Evolutionary conservation across 192 early-diverging fungal genomes (phyloP).

Genomic region (Chytriomyces sp.): DNA sequence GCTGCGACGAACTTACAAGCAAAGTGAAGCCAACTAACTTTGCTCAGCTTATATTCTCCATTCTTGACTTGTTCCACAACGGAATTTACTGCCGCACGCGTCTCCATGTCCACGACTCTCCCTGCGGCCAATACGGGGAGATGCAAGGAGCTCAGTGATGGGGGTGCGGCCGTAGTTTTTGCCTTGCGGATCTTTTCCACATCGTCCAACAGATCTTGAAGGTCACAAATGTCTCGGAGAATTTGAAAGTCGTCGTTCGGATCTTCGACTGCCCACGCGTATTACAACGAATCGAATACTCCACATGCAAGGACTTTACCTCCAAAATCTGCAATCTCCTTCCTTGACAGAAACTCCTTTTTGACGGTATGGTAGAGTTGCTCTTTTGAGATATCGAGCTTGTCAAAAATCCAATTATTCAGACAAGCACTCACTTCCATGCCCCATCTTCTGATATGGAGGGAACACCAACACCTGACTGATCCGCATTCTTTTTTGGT

Average conservation of each 20-base stretch:
- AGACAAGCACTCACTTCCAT: conserved; percentile 61
- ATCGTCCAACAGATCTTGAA: conserved; percentile 60
- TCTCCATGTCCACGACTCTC: background rate
- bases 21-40: conserved; percentile 46
- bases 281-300: background rate
- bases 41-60: conserved; percentile 73
- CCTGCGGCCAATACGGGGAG: background rate
- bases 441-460: conserved; percentile 80
- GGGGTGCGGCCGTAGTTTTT: conserved; percentile 50
- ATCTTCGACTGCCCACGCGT: conserved; percentile 74
- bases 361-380: conserved; percentile 24
- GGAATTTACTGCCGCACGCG: conserved; percentile 47
- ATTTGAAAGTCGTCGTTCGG: conserved; percentile 87
- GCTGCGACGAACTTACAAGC: background rate
- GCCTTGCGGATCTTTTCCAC: conserved; percentile 58
- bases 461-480: conserved; percentile 95
- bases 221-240: conserved; percentile 84
- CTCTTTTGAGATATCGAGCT: background rate
- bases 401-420: background rate
- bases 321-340: conserved; percentile 20
- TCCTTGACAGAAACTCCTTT: conserved; percentile 20
- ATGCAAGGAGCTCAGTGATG: background rate
- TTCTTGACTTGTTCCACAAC: conserved; percentile 54
- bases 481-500: conserved; percentile 79
- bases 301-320: conserved; percentile 11